Evolutionary conservation across 495 filamentous ascomycete genomes (phyloP).

Genomic region (Podospora pseudopauciseta): DNA sequence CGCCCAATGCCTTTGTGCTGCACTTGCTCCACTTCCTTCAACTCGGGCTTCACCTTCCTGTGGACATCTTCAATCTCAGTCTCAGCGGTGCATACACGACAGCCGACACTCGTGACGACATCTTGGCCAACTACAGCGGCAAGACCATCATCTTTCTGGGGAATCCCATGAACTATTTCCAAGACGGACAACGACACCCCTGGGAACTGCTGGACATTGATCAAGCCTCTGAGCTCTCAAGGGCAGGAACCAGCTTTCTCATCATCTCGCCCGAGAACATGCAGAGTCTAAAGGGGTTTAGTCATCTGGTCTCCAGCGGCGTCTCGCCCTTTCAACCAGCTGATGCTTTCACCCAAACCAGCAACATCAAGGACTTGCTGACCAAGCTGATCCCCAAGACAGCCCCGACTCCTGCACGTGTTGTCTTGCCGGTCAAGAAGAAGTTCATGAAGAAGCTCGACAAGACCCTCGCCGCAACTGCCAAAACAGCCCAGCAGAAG

Average conservation of each 20-base stretch:
- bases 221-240: constrained; percentile 14
- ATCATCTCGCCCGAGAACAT: constrained; percentile 21
- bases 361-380: constrained; percentile 12
- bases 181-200: constrained; percentile 21
- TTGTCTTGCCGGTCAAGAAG: constrained; percentile 17
- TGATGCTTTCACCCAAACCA: not conserved
- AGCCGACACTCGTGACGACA: constrained; percentile 10
- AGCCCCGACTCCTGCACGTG: not conserved
- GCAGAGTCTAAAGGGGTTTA: constrained; percentile 21
- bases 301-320: constrained; percentile 8
- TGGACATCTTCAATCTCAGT: constrained; percentile 31
- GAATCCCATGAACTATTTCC: constrained; percentile 29
- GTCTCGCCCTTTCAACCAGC: constrained; percentile 3
- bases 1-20: constrained; percentile 22
- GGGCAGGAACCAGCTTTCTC: constrained; percentile 23
- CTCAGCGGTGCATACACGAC: constrained; percentile 22
- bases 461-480: constrained; percentile 13
- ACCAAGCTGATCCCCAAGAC: constrained; percentile 6
- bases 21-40: constrained; percentile 22
- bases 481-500: constrained; percentile 18
- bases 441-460: constrained; percentile 9
- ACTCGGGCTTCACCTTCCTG: constrained; percentile 12
- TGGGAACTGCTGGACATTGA: constrained; percentile 25
- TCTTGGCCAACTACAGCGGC: constrained; percentile 22
- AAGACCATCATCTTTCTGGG: constrained; percentile 29